phyloP scores from a whole-genome alignment of 2,329 filamentous ascomycete genomes.

The Lecanosticta acicola region DNA sequence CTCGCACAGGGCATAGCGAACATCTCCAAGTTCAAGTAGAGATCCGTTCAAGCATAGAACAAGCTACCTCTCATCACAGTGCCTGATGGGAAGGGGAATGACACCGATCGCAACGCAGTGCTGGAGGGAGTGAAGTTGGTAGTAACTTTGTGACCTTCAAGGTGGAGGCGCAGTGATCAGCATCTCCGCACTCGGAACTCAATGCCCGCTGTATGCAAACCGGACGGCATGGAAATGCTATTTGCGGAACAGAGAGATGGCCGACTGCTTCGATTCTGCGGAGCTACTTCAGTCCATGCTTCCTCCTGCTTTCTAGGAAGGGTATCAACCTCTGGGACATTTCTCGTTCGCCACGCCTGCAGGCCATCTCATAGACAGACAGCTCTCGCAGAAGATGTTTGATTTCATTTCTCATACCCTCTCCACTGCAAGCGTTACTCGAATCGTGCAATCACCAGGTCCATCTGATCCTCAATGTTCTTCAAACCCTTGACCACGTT shows the following conservation, averaged over 20 bases:
- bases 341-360: too few species aligned
- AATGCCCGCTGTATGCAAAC: background rate
- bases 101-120: too few species aligned
- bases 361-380: too few species aligned
- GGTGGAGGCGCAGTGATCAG: background rate
- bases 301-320: background rate
- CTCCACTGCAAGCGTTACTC: conserved; percentile 12
- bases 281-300: background rate
- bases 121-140: background rate
- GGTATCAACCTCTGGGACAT: background rate
- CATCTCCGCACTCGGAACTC: background rate
- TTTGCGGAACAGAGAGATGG: background rate
- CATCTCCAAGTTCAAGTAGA: too few species aligned
- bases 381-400: too few species aligned
- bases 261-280: too few species aligned
- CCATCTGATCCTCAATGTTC: conserved; percentile 31
- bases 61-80: too few species aligned
- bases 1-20: too few species aligned
- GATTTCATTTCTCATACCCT: too few species aligned
- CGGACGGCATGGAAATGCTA: background rate
- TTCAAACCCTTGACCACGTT: conserved; percentile 71
- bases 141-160: background rate
- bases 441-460: conserved; percentile 26
- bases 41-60: too few species aligned
- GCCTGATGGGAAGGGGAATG: too few species aligned